Conservation (phyloP, 148 eudicot species). For the Heliamphora exappendiculata region DNA sequence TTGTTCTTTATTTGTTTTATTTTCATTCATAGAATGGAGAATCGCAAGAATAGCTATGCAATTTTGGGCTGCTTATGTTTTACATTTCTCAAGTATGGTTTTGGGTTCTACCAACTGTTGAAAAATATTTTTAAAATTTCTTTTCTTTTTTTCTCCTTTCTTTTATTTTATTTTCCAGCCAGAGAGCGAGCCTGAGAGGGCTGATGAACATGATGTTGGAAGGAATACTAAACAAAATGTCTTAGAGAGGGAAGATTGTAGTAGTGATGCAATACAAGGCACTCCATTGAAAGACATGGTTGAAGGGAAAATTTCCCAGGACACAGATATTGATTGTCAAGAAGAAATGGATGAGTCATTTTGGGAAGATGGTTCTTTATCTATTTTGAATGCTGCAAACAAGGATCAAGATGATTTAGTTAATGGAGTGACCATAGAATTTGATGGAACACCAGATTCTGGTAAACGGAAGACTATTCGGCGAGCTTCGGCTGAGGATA, state of each 20-base stretch:
- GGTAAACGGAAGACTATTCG: conserved; percentile 51
- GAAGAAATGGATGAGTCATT: conserved; percentile 44
- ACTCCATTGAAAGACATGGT: conserved; percentile 3
- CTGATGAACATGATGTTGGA: conserved; percentile 11
- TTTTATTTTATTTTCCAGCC: conserved; percentile 11
- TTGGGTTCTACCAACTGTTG: background rate
- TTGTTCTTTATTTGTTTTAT: background rate
- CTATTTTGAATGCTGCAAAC: conserved; percentile 19
- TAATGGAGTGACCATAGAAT: conserved; percentile 60
- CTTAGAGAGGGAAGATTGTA: conserved; percentile 13
- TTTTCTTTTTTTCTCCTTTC: background rate
- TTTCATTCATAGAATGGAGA: background rate
- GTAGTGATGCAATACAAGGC: conserved; percentile 11
- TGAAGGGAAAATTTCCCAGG: conserved; percentile 12
- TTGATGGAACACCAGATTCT: conserved; percentile 51
- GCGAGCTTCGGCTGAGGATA: conserved; percentile 83
- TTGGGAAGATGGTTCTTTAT: conserved; percentile 79
- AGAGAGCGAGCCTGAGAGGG: conserved; percentile 14
- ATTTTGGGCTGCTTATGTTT: background rate
- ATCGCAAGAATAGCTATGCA: background rate
- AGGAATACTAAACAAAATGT: background rate
- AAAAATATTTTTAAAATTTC: background rate
- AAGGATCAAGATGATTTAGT: conserved; percentile 13
- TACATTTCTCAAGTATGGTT: background rate
- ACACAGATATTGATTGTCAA: conserved; percentile 12